These are phyloP conservation scores for Pythium inflatum DNA, from an alignment of 352 stramenopile species.

Conservation along the genomic window DNA sequence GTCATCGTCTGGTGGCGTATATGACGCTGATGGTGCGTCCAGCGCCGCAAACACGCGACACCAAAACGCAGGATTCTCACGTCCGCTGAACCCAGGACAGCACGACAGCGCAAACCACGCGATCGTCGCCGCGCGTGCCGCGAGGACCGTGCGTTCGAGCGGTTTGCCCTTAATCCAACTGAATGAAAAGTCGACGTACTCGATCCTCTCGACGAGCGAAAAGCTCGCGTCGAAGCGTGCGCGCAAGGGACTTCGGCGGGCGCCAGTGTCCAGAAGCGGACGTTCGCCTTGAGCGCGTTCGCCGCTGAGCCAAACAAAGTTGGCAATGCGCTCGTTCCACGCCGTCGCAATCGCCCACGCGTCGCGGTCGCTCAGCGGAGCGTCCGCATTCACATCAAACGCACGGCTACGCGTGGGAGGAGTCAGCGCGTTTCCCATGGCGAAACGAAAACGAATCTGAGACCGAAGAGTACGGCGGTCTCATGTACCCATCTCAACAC, in stretches of 20 bases:
- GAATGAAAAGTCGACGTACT: not conserved
- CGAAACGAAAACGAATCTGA: not conserved
- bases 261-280: not conserved
- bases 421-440: not conserved
- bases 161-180: not conserved
- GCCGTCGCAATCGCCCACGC: not conserved
- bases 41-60: conserved; percentile 9
- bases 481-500: not conserved
- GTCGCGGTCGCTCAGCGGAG: not conserved
- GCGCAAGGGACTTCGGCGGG: not conserved
- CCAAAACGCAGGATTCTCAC: conserved; percentile 17
- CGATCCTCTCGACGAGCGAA: not conserved
- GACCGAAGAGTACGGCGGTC: not conserved
- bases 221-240: not conserved
- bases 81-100: conserved; percentile 9
- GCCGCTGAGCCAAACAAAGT: not conserved
- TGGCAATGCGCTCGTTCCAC: not conserved
- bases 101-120: conserved; percentile 20
- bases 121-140: not conserved
- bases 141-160: not conserved
- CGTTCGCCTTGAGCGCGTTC: not conserved
- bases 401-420: not conserved
- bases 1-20: not conserved
- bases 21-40: not conserved
- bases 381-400: not conserved